phyloP scores from a whole-genome alignment of 768 basidiomycete species.

The Psilocybe sp. region DNA sequence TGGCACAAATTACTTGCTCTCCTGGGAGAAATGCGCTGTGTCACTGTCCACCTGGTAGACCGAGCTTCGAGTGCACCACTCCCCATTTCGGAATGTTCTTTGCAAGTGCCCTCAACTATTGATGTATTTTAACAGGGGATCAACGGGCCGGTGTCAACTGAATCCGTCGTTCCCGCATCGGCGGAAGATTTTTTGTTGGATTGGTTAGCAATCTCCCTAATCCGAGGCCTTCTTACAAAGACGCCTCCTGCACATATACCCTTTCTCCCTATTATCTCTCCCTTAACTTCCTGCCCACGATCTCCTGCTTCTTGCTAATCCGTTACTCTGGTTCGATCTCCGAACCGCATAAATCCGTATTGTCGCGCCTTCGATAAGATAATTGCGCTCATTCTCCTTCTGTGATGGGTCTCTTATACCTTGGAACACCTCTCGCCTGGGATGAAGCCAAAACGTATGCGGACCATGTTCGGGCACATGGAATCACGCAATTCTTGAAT shows the following conservation, averaged over 20 bases:
- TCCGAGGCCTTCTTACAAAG: conserved; percentile 23
- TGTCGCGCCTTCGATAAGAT: not conserved
- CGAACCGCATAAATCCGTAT: not conserved
- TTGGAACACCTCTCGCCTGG: conserved; percentile 93
- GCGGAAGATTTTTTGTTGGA: conserved; percentile 1
- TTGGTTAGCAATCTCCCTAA: conserved; percentile 3
- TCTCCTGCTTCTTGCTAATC: not conserved
- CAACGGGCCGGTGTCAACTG: conserved; percentile 19
- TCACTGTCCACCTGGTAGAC: no score
- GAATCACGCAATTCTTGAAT: conserved; percentile 92
- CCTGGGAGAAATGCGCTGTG: no score
- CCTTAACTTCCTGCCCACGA: conserved; percentile 2
- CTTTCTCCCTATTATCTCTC: conserved; percentile 3
- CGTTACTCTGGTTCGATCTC: not conserved
- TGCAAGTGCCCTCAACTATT: not conserved
- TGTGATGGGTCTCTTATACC: conserved; percentile 85
- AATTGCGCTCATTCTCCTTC: conserved; percentile 1
- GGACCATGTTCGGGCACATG: conserved; percentile 87
- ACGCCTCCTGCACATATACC: conserved; percentile 9
- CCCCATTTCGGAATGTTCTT: not conserved
- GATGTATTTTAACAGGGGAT: conserved; percentile 5
- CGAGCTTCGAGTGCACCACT: no score
- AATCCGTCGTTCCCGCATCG: conserved; percentile 7
- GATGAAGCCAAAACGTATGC: conserved; percentile 83
- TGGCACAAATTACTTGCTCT: no score